A percentile compares a stretch with the other conserved stretches of the same genome.
Evolutionary conservation across 2,329 filamentous ascomycete genomes (phyloP).

Genomic region (Mycogone perniciosa): DNA sequence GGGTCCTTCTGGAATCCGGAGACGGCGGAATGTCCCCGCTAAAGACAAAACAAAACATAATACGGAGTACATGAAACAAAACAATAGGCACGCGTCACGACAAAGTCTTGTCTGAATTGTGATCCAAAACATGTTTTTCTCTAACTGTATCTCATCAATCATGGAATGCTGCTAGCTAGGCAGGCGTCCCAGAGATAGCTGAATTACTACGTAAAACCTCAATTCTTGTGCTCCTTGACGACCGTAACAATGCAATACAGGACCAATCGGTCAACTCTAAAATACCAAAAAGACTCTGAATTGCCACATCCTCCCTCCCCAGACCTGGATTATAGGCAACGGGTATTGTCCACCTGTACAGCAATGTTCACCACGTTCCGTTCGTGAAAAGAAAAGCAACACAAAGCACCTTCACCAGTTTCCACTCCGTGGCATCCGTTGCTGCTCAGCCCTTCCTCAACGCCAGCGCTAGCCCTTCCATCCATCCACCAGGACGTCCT

Average conservation of each 20-base stretch:
- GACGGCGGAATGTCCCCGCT: neutral
- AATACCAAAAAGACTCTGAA: no score
- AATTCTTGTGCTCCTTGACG: no score
- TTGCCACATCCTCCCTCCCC: no score
- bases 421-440: constrained; percentile 3
- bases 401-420: neutral
- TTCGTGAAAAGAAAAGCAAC: neutral
- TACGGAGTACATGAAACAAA: neutral
- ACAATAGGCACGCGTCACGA: neutral
- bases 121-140: no score
- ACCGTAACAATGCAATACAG: no score
- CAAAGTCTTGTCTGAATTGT: neutral
- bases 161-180: no score
- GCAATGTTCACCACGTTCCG: no score
- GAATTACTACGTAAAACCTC: no score
- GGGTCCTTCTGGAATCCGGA: neutral
- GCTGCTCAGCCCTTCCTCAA: constrained; percentile 6
- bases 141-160: no score
- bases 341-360: neutral
- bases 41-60: neutral
- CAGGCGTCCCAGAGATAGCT: no score
- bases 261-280: no score
- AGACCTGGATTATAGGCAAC: neutral
- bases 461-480: constrained; percentile 1
- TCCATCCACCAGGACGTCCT: neutral